Evolutionary conservation across 352 stramenopile genomes (phyloP), one percentile per base, ranked within the genome.

Genomic region (Globisporangium nunn): DNA sequence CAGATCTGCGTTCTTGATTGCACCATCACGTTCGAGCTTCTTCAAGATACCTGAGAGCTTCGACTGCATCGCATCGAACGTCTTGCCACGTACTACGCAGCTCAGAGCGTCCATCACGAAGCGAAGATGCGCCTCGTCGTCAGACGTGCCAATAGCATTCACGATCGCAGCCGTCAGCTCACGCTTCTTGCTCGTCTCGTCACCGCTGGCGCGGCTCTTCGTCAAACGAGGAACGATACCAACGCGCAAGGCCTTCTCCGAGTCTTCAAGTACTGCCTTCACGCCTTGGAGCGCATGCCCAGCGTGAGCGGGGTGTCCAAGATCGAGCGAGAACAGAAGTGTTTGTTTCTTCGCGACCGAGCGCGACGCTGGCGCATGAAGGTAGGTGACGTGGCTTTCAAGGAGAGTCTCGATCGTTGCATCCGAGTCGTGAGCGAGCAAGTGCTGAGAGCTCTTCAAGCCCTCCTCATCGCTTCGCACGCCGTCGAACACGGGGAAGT

Each of bases 271-370:
- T 2, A 80, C 64, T 29, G 75, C 72, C 54, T 91, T 91, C 29
- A 89, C 70, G 43, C 77, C 57, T 23, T 71, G 58, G 39, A 79
- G 82, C 0, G 71, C 74, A 64, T 90, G 74, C n/a, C 56, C 67
- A 33, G 78, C 80, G 51, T 88, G 71, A 10, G 68, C 64, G 23
- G 56, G 66, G 55, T 88, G 61, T 28, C 70, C 71, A 3, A 92
- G 61, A 59, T 90, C 66, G 1, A 58, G 75, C 30, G 64, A 63
- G 33, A 90, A 85, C 31, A 92, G 71, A 31, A 92, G 44, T 0
- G 80, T 86, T 40, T 92, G 78, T 60, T 88, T 90, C 64, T 92
- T 92, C 0, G 82, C 68, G 0, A 75, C 40, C 23, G 60, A 37
- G 11, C 76, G 62, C 6, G 82, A 86, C 1, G 59, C 61, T 46